Percentiles rank a stretch among this genome's conserved stretches.
Evolutionary conservation across 345 rosid genomes (phyloP).

Genomic region (Citrus cavaleriei): DNA sequence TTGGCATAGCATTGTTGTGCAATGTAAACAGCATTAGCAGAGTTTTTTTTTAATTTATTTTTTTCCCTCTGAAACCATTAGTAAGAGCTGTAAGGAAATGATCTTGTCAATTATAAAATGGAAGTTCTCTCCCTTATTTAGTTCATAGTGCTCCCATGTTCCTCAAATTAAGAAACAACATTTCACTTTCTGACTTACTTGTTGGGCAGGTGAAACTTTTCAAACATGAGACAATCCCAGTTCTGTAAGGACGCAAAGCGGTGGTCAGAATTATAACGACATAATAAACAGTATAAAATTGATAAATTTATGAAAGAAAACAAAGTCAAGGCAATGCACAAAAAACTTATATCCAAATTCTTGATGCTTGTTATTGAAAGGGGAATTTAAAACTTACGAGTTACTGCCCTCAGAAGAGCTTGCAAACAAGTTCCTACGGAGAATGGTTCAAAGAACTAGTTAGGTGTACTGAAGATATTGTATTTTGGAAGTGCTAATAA

Average conservation of each 20-base stretch:
- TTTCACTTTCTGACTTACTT: constrained; percentile 19
- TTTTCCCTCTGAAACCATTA: too few relatives aligned
- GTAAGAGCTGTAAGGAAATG: too few relatives aligned
- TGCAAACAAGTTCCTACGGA: constrained; percentile 38
- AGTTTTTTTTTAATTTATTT: too few relatives aligned
- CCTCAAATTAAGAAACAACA: neutral
- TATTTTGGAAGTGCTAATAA: neutral
- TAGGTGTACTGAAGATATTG: neutral
- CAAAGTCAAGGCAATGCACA: neutral
- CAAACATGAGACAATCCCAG: constrained; percentile 20
- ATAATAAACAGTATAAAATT: neutral
- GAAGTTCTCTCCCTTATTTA: neutral
- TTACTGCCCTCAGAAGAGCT: constrained; percentile 22
- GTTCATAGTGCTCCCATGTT: too few relatives aligned
- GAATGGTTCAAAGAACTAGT: neutral
- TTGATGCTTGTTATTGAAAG: neutral
- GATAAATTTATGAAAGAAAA: neutral
- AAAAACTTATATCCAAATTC: neutral
- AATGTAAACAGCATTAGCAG: too few relatives aligned
- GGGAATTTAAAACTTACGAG: constrained; percentile 15
- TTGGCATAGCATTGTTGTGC: neutral
- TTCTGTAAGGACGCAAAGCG: neutral
- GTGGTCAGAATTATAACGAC: neutral
- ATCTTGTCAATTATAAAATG: neutral
- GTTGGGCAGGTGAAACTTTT: constrained; percentile 11